These are phyloP conservation scores for Theobroma grandiflorum DNA, from an alignment of 441 rosid species.

Conservation along the genomic window DNA sequence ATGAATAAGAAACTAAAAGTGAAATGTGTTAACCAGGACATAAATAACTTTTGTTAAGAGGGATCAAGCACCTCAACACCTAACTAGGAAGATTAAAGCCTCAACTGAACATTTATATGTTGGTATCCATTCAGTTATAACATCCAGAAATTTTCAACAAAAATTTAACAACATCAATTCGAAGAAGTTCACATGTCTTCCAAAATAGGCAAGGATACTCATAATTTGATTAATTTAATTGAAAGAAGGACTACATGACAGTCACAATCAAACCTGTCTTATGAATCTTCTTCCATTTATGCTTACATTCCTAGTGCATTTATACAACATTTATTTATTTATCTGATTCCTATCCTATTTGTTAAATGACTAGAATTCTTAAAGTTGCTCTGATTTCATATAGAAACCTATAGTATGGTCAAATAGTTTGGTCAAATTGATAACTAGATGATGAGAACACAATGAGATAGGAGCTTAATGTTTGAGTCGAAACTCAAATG, in stretches of 20 bases:
- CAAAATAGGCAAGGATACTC: neutral
- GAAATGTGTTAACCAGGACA: too few relatives aligned
- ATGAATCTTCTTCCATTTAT: neutral
- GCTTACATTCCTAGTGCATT: neutral
- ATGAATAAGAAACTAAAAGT: neutral
- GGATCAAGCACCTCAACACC: neutral
- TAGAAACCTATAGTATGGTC: constrained; percentile 1
- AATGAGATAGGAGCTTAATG: neutral
- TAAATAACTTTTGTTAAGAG: neutral
- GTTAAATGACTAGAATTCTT: constrained; percentile 2
- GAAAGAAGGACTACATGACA: too few relatives aligned
- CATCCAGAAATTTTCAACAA: neutral
- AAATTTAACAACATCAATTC: neutral
- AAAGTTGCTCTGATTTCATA: neutral
- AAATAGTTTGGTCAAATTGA: neutral
- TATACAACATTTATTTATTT: neutral
- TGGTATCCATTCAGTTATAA: constrained; percentile 12
- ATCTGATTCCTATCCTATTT: neutral
- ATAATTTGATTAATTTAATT: neutral
- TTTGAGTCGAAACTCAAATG: neutral
- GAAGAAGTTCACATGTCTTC: constrained; percentile 9
- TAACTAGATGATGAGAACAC: neutral
- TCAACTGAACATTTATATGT: neutral
- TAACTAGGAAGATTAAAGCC: constrained; percentile 1
- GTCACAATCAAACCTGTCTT: neutral